Evolutionary conservation across 83 land plant genomes (phyloP).

Genomic region (Picea abies): DNA sequence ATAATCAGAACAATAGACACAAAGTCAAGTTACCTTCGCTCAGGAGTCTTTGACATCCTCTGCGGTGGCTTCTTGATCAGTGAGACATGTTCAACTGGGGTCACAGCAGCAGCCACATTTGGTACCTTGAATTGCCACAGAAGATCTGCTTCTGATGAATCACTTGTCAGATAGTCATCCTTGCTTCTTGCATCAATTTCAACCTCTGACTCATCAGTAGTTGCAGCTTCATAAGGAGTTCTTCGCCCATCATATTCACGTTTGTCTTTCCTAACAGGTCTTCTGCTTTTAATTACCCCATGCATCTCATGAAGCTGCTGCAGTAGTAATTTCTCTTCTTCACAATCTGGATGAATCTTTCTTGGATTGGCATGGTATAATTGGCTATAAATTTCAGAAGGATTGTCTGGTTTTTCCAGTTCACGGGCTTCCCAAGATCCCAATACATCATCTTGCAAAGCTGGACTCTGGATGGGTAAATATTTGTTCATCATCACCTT

Average conservation of each 20-base stretch:
- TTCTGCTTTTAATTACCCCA: neutral
- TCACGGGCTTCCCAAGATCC: conserved; percentile 21
- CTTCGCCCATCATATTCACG: conserved; percentile 21
- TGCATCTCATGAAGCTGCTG: conserved; percentile 27
- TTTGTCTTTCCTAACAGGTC: conserved; percentile 19
- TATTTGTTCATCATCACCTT: conserved; percentile 51
- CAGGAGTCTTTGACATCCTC: conserved; percentile 14
- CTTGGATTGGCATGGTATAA: conserved; percentile 26
- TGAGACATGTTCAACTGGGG: conserved; percentile 22
- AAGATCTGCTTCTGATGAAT: conserved; percentile 57
- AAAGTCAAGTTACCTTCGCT: conserved; percentile 2
- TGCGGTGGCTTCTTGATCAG: conserved; percentile 12
- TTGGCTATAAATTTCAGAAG: conserved; percentile 38
- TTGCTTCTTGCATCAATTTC: conserved; percentile 15
- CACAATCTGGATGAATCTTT: conserved; percentile 25
- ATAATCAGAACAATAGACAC: neutral
- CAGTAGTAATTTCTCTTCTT: conserved; percentile 1
- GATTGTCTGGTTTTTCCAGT: conserved; percentile 23
- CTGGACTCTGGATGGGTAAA: conserved; percentile 9
- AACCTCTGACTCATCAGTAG: conserved; percentile 52
- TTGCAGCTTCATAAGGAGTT: conserved; percentile 21
- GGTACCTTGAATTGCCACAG: conserved; percentile 31
- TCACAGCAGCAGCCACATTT: conserved; percentile 13
- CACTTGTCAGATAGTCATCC: conserved; percentile 48
- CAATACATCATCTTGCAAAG: conserved; percentile 24